Percentiles rank a stretch among this genome's conserved stretches.
phyloP scores from a whole-genome alignment of 192 early-diverging fungal genomes.

The Coemansia sp. region DNA sequence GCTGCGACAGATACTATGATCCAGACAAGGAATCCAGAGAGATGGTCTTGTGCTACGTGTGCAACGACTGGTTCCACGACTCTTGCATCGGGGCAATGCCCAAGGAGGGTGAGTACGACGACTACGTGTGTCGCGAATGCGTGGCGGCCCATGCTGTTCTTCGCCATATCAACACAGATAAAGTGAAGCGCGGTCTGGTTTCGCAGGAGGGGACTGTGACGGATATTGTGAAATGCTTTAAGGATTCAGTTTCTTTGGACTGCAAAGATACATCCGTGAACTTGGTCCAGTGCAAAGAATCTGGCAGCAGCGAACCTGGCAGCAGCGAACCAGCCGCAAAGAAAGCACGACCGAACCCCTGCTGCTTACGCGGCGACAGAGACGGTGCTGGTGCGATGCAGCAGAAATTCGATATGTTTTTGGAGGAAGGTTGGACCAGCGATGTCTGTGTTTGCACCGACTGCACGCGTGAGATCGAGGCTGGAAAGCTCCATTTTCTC shows the following conservation, averaged over 20 bases:
- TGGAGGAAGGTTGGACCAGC: constrained; percentile 71
- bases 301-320: neutral
- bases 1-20: constrained; percentile 78
- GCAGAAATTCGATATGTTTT: constrained; percentile 63
- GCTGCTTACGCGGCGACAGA: constrained; percentile 25
- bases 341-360: constrained; percentile 14
- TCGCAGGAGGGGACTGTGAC: constrained; percentile 14
- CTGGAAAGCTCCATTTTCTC: constrained; percentile 56
- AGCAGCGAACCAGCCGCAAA: constrained; percentile 16
- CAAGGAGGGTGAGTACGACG: constrained; percentile 24
- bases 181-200: constrained; percentile 24
- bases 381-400: constrained; percentile 43
- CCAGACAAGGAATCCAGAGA: constrained; percentile 65
- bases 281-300: too few relatives aligned
- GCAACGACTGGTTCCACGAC: constrained; percentile 86
- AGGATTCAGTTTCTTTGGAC: neutral
- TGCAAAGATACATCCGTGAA: neutral
- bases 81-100: constrained; percentile 65
- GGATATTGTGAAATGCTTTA: neutral
- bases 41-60: constrained; percentile 86
- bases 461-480: constrained; percentile 57
- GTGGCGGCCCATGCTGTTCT: constrained; percentile 25
- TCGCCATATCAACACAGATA: constrained; percentile 30
- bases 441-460: constrained; percentile 70
- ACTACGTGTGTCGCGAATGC: constrained; percentile 48